Evolutionary conservation across 257 asterid genomes (phyloP).

Genomic region (Solanum neorickii): DNA sequence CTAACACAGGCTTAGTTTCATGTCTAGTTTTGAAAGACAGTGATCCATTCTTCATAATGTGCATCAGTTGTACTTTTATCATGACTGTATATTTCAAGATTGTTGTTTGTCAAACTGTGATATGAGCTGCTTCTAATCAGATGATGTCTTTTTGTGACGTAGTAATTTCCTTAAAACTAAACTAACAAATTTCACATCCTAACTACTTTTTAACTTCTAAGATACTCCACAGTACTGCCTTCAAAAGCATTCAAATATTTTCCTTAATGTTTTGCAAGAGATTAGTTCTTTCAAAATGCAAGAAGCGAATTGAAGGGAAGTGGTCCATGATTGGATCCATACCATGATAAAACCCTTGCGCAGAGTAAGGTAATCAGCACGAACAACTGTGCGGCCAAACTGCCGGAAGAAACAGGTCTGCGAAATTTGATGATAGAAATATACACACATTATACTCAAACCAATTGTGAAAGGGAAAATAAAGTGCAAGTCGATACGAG

Average conservation of each 20-base stretch:
- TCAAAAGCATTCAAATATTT: background rate
- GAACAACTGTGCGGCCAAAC: constrained; percentile 88
- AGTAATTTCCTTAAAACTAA: background rate
- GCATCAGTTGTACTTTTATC: background rate
- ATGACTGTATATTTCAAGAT: background rate
- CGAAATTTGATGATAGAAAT: constrained; percentile 12
- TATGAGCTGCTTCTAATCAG: background rate
- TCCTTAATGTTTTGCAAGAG: background rate
- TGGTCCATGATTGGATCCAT: background rate
- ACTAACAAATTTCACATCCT: background rate
- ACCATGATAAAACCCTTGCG: constrained; percentile 95
- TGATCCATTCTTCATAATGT: background rate
- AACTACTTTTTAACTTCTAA: background rate
- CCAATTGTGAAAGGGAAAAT: background rate
- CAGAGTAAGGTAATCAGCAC: constrained; percentile 90
- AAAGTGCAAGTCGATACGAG: background rate
- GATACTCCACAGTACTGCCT: background rate
- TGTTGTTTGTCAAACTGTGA: background rate
- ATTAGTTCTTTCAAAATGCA: background rate
- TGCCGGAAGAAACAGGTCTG: constrained; percentile 97
- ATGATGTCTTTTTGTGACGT: background rate
- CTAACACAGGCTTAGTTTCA: background rate
- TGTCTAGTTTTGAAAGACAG: background rate
- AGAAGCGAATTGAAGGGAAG: background rate
- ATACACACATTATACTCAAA: background rate